Evolutionary conservation across 2,329 filamentous ascomycete genomes (phyloP), one percentile per base, ranked within the genome.

Genomic region (Ophiostoma tasmaniense): DNA sequence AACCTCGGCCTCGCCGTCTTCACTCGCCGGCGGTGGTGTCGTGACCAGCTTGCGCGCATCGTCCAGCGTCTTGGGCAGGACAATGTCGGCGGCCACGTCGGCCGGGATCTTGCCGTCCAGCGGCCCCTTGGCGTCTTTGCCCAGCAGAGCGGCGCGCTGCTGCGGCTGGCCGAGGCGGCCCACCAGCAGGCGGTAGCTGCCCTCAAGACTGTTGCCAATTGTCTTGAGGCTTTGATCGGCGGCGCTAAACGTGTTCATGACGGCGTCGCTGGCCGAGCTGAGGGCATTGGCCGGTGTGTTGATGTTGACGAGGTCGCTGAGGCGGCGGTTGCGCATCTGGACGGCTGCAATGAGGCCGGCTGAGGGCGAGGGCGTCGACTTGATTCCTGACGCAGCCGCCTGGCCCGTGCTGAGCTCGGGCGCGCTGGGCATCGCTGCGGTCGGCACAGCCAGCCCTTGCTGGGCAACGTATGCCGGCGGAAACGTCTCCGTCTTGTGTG

Each of bases 201-300:
- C 93, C 70, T 94, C 93, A 3, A 98, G 82, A 65, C 92, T 96
- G 75, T 86, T 93, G 71, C 94, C 91, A 73, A 99, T 97, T 45
- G 89, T 96, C 76, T 97, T 96, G 72, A 98, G 83, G 1, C 93
- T 87, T 76, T 97, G 93, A 75, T 99, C 95, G 13, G 95, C 95
- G 0, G 92, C 93, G 73, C 85, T 93, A 70, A 96, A 95, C 1
- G 92, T 94, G 73, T 86, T 93, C 70, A 96, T 86, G 33, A 97
- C 88, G 1, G 91, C 90, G 76, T 96, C 94, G 71, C 91, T 91
- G 61, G 92, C 92, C 39, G 89, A 90, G 71, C 90, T 90, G 68
- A 97, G 85, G 2, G 91, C 90, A 75, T 90, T 91, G 0, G 92
- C 88, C 55, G 93, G 91, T 0, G 91, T 89, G 76, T 95, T 92